Conservation (phyloP, 169 alveolate species). For the Pseudocohnilembus persalinus region DNA sequence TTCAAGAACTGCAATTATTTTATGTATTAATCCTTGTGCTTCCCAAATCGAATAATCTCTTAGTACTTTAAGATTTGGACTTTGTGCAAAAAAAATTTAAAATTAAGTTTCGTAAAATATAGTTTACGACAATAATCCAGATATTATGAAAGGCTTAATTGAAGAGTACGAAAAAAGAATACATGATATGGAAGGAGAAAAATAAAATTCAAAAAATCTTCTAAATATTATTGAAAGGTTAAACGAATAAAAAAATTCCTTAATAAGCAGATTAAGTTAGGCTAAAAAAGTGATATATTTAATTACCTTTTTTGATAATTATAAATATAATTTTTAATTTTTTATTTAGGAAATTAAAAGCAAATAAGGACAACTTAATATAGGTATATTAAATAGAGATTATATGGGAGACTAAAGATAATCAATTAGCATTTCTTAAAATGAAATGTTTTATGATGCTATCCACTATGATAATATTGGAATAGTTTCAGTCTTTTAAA, state of each 20-base stretch:
- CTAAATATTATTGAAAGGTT: conserved; percentile 28
- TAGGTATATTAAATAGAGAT: background rate
- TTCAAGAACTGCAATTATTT: conserved; percentile 72
- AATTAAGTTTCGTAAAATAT: conserved; percentile 48
- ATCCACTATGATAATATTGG: background rate
- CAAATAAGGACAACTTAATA: background rate
- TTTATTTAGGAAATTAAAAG: background rate
- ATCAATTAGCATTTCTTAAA: too few relatives aligned
- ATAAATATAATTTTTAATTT: too few relatives aligned
- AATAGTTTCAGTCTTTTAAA: too few relatives aligned
- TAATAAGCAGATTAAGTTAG: background rate
- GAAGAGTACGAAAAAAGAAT: conserved; percentile 43
- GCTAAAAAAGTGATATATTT: background rate
- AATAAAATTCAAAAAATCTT: conserved; percentile 29
- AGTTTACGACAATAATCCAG: conserved; percentile 32
- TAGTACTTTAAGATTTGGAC: conserved; percentile 78
- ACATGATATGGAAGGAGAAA: conserved; percentile 29
- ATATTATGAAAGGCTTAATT: conserved; percentile 29
- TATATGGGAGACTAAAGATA: background rate
- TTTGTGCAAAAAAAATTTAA: conserved; percentile 69
- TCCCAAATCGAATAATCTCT: conserved; percentile 65
- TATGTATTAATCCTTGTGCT: conserved; percentile 68
- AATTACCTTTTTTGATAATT: background rate
- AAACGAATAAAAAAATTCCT: conserved; percentile 29
- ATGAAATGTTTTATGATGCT: too few relatives aligned